phyloP scores from a whole-genome alignment of 768 basidiomycete genomes.

The Psilocybe cyanescens region DNA sequence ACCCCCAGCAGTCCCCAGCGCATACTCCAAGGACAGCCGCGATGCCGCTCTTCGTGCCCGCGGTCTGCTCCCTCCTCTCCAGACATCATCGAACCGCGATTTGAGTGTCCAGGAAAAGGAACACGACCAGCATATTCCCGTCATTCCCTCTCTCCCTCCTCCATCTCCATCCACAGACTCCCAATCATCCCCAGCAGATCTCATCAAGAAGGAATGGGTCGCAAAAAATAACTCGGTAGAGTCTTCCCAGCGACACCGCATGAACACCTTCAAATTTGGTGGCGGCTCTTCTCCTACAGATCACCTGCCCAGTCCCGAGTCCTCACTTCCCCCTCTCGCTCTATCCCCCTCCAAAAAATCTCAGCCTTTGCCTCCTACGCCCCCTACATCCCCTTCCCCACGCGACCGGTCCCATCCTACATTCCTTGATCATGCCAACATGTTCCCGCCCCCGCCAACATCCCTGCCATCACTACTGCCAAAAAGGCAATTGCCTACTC shows the following conservation, averaged over 20 bases:
- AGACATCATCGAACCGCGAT: no score
- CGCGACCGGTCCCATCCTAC: no score
- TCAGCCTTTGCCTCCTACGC: no score
- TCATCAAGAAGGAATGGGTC: conserved; percentile 3
- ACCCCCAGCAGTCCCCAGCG: background rate
- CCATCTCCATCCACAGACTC: background rate
- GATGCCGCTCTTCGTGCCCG: conserved; percentile 1
- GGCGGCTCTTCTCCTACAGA: background rate
- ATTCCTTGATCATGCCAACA: no score
- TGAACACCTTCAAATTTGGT: conserved; percentile 1
- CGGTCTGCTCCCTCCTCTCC: background rate
- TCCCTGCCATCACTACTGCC: conserved; percentile 5
- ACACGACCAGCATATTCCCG: no score
- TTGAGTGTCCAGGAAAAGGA: no score
- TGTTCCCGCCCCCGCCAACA: no score
- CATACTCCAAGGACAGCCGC: background rate
- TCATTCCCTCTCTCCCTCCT: no score
- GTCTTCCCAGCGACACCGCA: background rate
- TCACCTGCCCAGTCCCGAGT: background rate
- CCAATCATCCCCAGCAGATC: background rate
- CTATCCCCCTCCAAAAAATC: no score
- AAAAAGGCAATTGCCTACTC: background rate
- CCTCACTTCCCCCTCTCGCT: background rate
- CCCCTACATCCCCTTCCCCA: background rate
- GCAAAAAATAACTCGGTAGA: background rate